phyloP scores from a whole-genome alignment of 2,329 filamentous ascomycete genomes.

The Juglanconis oblonga region DNA sequence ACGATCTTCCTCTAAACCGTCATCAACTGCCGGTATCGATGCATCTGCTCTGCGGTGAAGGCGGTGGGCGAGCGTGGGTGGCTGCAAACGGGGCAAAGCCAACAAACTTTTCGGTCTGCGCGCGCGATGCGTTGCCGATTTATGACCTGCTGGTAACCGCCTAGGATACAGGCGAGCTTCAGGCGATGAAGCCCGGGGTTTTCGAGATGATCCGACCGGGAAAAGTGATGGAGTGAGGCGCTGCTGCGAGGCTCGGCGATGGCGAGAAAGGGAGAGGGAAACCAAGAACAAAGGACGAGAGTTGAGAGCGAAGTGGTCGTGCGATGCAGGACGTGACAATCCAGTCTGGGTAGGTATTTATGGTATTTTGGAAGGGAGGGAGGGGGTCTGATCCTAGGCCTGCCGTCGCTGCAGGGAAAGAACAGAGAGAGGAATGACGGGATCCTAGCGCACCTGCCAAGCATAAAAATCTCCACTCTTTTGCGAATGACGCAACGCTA shows the following conservation, averaged over 20 bases:
- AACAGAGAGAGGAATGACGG: conserved; percentile 7
- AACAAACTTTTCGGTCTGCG: conserved; percentile 8
- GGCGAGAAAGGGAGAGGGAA: background rate
- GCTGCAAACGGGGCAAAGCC: conserved; percentile 5
- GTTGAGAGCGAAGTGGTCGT: background rate
- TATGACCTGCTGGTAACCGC: conserved; percentile 10
- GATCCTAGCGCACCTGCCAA: conserved; percentile 8
- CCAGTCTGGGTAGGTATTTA: conserved; percentile 13
- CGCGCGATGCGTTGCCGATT: conserved; percentile 1
- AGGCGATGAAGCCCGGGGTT: background rate
- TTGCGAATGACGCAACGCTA: background rate
- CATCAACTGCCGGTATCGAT: conserved; percentile 23
- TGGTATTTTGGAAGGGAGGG: conserved; percentile 9
- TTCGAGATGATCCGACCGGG: background rate
- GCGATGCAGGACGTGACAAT: conserved; percentile 1
- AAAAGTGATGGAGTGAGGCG: background rate
- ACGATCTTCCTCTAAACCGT: conserved; percentile 22
- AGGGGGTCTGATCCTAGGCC: background rate
- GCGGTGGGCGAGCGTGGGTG: background rate
- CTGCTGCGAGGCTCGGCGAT: background rate
- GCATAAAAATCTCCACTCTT: conserved; percentile 5
- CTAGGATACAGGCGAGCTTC: background rate
- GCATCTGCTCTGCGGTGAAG: conserved; percentile 12
- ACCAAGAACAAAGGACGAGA: conserved; percentile 5
- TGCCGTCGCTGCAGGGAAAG: background rate